These are phyloP conservation scores for Pleomassaria siparia DNA, from an alignment of 2,329 filamentous ascomycete genomes.

Conservation along the genomic window DNA sequence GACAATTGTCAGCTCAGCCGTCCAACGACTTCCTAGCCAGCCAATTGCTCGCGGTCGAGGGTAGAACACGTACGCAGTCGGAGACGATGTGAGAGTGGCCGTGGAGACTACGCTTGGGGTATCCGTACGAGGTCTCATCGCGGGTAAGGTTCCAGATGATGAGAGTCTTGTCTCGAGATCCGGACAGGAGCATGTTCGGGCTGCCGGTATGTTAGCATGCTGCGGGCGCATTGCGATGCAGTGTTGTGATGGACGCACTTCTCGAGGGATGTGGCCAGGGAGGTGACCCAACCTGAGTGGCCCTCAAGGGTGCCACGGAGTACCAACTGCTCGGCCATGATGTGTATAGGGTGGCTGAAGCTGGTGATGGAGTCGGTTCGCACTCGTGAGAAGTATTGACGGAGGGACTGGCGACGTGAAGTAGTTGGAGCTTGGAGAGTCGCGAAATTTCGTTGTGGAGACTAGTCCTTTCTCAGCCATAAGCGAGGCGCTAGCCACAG, in stretches of 20 bases:
- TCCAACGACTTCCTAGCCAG: constrained; percentile 20
- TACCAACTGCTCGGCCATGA: constrained; percentile 91
- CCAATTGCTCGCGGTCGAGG: constrained; percentile 28
- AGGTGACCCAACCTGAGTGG: constrained; percentile 99
- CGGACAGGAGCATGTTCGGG: constrained; percentile 99
- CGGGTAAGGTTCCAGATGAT: constrained; percentile 99
- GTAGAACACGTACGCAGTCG: constrained; percentile 81
- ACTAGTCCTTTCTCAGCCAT: constrained; percentile 6
- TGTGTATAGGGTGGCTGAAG: constrained; percentile 42
- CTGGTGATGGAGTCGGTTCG: constrained; percentile 32
- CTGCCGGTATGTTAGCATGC: constrained; percentile 50
- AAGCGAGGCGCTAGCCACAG: constrained; percentile 9
- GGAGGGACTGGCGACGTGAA: not conserved
- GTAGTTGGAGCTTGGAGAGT: not conserved
- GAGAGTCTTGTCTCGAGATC: constrained; percentile 94
- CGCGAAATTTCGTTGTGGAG: constrained; percentile 4
- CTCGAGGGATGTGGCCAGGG: constrained; percentile 97
- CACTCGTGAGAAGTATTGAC: constrained; percentile 23
- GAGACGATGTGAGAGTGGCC: constrained; percentile 99
- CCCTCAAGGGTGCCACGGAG: constrained; percentile 97
- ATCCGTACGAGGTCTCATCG: constrained; percentile 96
- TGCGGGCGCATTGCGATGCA: constrained; percentile 14
- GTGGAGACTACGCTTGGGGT: constrained; percentile 98
- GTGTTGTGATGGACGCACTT: constrained; percentile 60
- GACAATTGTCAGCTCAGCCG: constrained; percentile 36